A percentile compares a stretch with the other conserved stretches of the same genome.
These are phyloP conservation scores for Xylaria flabelliformis DNA, from an alignment of 495 filamentous ascomycete genomes.

Conservation along the genomic window DNA sequence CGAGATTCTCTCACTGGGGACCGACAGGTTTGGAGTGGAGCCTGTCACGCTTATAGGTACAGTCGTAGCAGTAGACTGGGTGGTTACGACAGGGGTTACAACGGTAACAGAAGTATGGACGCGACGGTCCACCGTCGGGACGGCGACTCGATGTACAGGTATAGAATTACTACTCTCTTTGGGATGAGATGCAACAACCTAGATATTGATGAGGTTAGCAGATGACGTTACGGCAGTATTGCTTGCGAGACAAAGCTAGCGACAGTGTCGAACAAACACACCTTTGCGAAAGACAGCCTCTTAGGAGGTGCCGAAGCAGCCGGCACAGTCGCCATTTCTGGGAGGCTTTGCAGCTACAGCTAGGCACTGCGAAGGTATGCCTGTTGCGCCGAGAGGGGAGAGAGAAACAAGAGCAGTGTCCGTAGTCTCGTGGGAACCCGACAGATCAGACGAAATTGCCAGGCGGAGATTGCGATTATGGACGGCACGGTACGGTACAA, in stretches of 20 bases:
- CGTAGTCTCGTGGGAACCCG: constrained; percentile 31
- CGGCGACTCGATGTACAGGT: constrained; percentile 39
- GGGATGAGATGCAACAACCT: constrained; percentile 63
- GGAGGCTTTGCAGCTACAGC: constrained; percentile 25
- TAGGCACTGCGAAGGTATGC: background rate
- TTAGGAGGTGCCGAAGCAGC: constrained; percentile 49
- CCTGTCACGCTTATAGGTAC: constrained; percentile 24
- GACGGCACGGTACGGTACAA: constrained; percentile 32
- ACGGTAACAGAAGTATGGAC: constrained; percentile 29
- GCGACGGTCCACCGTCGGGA: constrained; percentile 39
- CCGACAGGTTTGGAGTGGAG: constrained; percentile 31
- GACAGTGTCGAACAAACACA: constrained; percentile 41
- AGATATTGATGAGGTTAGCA: constrained; percentile 7
- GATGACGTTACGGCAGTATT: background rate
- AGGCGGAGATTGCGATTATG: constrained; percentile 32
- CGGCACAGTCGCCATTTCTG: constrained; percentile 48
- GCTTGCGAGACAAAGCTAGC: background rate
- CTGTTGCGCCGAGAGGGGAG: background rate
- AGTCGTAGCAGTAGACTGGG: constrained; percentile 25
- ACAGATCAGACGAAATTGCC: constrained; percentile 20
- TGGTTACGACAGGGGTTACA: constrained; percentile 25
- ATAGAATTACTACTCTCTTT: constrained; percentile 49
- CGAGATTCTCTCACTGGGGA: background rate
- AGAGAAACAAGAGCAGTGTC: constrained; percentile 20
- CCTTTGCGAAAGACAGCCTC: constrained; percentile 65